Conservation (phyloP, 441 rosid species). For the Erodium texanum region DNA sequence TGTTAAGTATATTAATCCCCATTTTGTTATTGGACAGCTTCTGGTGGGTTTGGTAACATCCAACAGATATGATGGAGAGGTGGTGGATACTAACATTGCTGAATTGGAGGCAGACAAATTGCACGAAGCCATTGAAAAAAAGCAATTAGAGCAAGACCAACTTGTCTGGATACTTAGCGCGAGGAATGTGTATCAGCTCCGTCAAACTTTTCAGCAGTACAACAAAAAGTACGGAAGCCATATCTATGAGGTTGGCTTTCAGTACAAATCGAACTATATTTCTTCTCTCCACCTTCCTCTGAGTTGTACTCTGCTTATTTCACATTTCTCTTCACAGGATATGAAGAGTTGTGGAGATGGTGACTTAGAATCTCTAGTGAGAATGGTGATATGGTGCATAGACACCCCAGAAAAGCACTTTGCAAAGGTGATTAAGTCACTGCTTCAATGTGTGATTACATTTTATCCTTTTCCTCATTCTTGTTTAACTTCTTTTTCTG, state of each 20-base stretch:
- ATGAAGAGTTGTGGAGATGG: neutral
- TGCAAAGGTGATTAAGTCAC: conserved; percentile 69
- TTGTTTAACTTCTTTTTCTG: too few species aligned
- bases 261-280: neutral
- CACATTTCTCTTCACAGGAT: neutral
- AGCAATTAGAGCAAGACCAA: conserved; percentile 54
- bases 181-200: conserved; percentile 65
- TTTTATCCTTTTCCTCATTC: too few species aligned
- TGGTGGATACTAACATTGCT: conserved; percentile 43
- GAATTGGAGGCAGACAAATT: conserved; percentile 50
- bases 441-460: too few species aligned
- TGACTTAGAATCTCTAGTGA: neutral
- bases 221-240: conserved; percentile 41
- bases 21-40: conserved; percentile 33
- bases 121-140: conserved; percentile 48
- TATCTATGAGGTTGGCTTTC: conserved; percentile 45
- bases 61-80: conserved; percentile 60
- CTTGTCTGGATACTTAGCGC: conserved; percentile 47
- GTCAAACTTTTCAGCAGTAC: conserved; percentile 55
- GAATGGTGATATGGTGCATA: neutral
- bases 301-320: neutral
- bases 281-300: too few species aligned
- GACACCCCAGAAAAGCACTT: neutral
- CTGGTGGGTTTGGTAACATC: conserved; percentile 61
- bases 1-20: too few species aligned